Evolutionary conservation across 352 stramenopile genomes (phyloP).

Genomic region (Pythium aristosporum): DNA sequence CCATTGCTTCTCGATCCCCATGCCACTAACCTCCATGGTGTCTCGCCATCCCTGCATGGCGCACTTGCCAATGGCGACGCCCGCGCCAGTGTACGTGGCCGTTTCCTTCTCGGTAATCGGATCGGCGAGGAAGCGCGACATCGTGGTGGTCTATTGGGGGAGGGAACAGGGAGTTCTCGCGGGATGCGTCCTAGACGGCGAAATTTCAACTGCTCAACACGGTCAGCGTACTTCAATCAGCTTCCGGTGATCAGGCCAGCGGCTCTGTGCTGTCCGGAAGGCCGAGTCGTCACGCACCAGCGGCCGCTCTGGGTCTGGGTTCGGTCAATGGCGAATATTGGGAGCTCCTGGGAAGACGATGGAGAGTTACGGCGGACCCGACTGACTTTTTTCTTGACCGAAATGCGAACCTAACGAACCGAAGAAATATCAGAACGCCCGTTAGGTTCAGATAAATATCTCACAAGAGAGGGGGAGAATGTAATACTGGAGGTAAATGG

Average conservation of each 20-base stretch:
- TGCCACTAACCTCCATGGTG: conserved; percentile 87
- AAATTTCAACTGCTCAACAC: conserved; percentile 2
- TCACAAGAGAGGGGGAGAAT: conserved; percentile 2
- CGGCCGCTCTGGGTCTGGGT: conserved; percentile 12
- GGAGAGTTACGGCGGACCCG: neutral
- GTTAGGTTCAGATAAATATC: neutral
- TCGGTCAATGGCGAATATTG: conserved; percentile 5
- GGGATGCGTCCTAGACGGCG: neutral
- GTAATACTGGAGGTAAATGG: conserved; percentile 2
- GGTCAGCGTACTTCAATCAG: neutral
- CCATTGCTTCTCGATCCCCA: neutral
- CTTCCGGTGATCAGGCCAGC: neutral
- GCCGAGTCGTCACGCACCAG: conserved; percentile 8
- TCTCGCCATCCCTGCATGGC: conserved; percentile 87
- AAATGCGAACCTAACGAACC: conserved; percentile 14
- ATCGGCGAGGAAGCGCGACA: conserved; percentile 86
- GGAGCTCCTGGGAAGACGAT: neutral
- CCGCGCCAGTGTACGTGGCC: conserved; percentile 35
- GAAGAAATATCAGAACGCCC: conserved; percentile 20
- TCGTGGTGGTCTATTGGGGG: conserved; percentile 17
- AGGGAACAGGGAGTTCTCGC: neutral
- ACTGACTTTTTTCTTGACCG: conserved; percentile 19
- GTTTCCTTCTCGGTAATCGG: conserved; percentile 78
- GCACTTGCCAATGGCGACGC: conserved; percentile 62
- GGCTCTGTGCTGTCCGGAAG: neutral